Conservation (phyloP, 768 basidiomycete genomes). For the Kwoniella bestiolae region DNA sequence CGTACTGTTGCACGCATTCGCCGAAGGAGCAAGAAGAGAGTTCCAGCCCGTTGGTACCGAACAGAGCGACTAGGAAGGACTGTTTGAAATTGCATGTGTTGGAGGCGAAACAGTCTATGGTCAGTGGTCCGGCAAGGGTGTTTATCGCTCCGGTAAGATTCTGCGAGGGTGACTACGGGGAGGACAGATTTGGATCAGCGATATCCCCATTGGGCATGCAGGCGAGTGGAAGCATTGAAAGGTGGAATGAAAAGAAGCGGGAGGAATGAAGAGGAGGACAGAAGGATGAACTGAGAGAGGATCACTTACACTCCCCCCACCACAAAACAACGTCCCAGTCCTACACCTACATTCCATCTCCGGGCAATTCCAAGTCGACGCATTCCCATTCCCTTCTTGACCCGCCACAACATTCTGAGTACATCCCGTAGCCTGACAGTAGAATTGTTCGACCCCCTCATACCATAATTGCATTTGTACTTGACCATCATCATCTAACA, state of each 20-base stretch:
- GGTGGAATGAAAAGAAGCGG: neutral
- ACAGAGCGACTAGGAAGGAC: conserved; percentile 66
- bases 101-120: conserved; percentile 67
- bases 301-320: conserved; percentile 47
- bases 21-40: conserved; percentile 79
- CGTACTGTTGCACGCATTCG: conserved; percentile 82
- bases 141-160: conserved; percentile 70
- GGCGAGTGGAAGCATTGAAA: too few relatives aligned
- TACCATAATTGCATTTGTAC: conserved; percentile 56
- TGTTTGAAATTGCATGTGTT: conserved; percentile 79
- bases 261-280: neutral
- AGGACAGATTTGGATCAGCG: neutral
- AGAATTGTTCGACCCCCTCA: conserved; percentile 68
- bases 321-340: conserved; percentile 74
- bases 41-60: conserved; percentile 73
- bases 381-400: conserved; percentile 50
- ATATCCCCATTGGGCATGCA: neutral
- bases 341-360: conserved; percentile 77
- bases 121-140: conserved; percentile 67
- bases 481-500: conserved; percentile 31
- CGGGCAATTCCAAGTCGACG: conserved; percentile 71
- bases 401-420: conserved; percentile 61
- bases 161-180: conserved; percentile 26
- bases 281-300: too few relatives aligned
- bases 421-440: conserved; percentile 75